These are phyloP conservation scores for Zoysia matrella DNA, from an alignment of 202 grass and related monocot genomes.

Conservation along the genomic window DNA sequence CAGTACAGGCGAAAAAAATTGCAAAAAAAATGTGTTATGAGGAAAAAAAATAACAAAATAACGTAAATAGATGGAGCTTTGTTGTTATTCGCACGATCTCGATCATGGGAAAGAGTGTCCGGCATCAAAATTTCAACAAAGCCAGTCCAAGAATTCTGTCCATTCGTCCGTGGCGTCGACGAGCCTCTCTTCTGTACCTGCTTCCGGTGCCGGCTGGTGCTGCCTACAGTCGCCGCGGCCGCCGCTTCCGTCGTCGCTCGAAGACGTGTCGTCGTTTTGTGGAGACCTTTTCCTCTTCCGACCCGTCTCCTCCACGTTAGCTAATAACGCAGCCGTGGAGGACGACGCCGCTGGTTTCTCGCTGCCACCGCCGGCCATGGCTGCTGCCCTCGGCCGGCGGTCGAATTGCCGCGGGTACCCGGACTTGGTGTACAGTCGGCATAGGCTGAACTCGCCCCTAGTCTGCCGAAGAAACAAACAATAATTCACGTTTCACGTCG, in stretches of 20 bases:
- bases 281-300: conserved; percentile 47
- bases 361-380: background rate
- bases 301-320: background rate
- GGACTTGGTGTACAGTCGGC: conserved; percentile 56
- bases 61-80: background rate
- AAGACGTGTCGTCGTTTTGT: conserved; percentile 28
- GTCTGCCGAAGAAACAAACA: conserved; percentile 37
- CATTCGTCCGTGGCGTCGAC: conserved; percentile 22
- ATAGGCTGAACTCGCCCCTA: conserved; percentile 64
- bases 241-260: conserved; percentile 34
- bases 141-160: conserved; percentile 41
- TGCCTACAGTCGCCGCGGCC: background rate
- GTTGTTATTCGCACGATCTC: background rate
- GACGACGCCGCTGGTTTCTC: background rate
- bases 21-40: background rate
- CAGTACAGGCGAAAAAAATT: conserved; percentile 5
- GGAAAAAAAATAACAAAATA: background rate
- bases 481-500: background rate
- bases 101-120: background rate
- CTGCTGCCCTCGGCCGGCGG: conserved; percentile 45
- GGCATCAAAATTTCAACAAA: conserved; percentile 40
- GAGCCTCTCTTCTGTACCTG: background rate
- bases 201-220: conserved; percentile 15
- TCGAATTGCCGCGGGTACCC: conserved; percentile 62
- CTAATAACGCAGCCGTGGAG: background rate